Evolutionary conservation across 352 stramenopile species (phyloP).

Genomic region (Pythium phragmitis): DNA sequence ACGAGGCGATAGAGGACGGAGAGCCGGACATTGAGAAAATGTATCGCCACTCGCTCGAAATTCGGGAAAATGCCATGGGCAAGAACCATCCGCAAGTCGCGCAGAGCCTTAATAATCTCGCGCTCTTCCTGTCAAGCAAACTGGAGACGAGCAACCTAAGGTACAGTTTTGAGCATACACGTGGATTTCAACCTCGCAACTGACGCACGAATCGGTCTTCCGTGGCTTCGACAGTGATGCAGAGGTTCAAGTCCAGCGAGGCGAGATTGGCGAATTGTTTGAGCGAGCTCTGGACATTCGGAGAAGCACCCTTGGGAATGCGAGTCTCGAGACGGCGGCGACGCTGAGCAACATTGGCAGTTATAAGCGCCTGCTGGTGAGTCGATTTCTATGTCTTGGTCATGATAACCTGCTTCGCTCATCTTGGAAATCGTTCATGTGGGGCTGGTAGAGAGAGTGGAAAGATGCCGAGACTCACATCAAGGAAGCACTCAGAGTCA

Average conservation of each 20-base stretch:
- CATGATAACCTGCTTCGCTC: background rate
- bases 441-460: constrained; percentile 47
- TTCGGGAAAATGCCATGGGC: constrained; percentile 63
- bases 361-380: constrained; percentile 72
- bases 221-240: constrained; percentile 5
- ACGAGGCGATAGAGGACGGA: constrained; percentile 16
- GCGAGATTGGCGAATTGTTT: constrained; percentile 66
- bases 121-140: constrained; percentile 67
- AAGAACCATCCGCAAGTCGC: constrained; percentile 76
- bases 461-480: constrained; percentile 65
- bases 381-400: background rate
- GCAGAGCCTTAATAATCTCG: constrained; percentile 81
- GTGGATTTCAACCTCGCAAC: background rate
- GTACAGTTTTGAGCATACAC: constrained; percentile 27
- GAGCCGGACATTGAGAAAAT: constrained; percentile 62
- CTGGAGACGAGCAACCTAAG: constrained; percentile 54
- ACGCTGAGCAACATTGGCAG: constrained; percentile 86
- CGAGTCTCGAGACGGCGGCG: constrained; percentile 76
- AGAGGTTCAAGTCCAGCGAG: constrained; percentile 37
- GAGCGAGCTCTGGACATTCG: constrained; percentile 66
- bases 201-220: background rate
- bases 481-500: constrained; percentile 77
- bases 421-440: background rate
- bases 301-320: constrained; percentile 64
- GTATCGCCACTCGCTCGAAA: constrained; percentile 77